Base-by-base conservation (phyloP, 139 green algal species). In the Mesotaenium endlicherianum region DNA sequence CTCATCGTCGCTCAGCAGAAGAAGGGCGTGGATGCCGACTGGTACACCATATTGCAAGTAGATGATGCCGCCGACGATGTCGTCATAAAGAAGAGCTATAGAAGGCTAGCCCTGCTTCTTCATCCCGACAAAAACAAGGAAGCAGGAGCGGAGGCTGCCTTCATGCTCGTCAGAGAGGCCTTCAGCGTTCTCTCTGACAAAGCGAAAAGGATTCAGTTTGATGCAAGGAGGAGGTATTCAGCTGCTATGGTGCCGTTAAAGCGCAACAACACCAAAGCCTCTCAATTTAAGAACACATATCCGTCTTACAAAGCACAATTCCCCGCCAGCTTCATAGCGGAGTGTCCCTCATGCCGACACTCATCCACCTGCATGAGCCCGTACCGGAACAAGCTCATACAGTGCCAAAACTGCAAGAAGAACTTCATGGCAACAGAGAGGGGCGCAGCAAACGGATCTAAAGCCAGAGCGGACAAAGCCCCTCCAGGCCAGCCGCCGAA, bases 71-170 rank as follows among this genome's bases (percentile, higher is more conserved):
- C 77, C 20, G 82, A 85, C 43, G 81, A 87, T 2, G 38, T n/a
- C n/a, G 4, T 53, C 39, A 78, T 88, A 14, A 88, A 85, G 82
- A 85, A 88, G 41, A 47, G 80, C n/a, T 88, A 85, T 16, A 38
- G 75, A 0, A 85, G 85, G 11, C 36, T 77, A 2, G 82, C 82
- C 26, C 38, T 88, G 31, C 75, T 85, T 3, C 75, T 88, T 14
- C 82, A 88, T 41, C 82, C 82, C 8, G 82, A 88, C 75, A 88
- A 88, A 50, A 88, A 88, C 58, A 75, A 78, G 20, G 59, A 17
- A 5, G 74, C 34, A 6, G 82, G 82, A 0, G 82, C 82, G 4
- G 71, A 87, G 70, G 36, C 71, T 11, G 81, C 81, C 26, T 87
- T 87, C 40, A 83, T 85, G 59, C 30, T 77, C 34, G 47, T 87